A percentile compares a stretch with the other conserved stretches of the same genome.
These are phyloP conservation scores for Perilla frutescens DNA, from an alignment of 257 asterid species.

Conservation along the genomic window DNA sequence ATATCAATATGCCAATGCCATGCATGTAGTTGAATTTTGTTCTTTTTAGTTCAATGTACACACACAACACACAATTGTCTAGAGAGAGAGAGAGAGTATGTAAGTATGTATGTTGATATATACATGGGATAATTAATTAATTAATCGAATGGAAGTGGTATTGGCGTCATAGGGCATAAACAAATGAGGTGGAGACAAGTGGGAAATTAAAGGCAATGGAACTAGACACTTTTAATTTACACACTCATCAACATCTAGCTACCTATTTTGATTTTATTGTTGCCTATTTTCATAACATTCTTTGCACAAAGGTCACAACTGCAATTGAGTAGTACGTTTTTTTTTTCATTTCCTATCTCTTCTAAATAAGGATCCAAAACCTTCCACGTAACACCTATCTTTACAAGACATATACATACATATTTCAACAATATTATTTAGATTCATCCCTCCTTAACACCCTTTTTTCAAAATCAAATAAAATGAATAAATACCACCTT, in stretches of 20 bases:
- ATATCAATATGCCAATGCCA: not conserved
- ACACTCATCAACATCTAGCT: not conserved
- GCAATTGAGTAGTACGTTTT: conserved; percentile 16
- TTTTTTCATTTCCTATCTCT: not conserved
- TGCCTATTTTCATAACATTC: conserved; percentile 15
- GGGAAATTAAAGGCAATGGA: not conserved
- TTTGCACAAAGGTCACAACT: conserved; percentile 8
- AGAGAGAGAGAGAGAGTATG: not conserved
- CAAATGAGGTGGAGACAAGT: not conserved
- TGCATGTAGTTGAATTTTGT: not conserved
- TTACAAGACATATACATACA: no score
- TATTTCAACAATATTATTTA: no score
- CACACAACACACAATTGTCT: not conserved
- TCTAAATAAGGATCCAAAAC: no score
- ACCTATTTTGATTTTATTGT: no score
- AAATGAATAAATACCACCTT: no score
- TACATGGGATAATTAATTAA: no score
- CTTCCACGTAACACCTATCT: no score
- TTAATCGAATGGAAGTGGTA: conserved; percentile 17
- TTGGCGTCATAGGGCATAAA: conserved; percentile 33
- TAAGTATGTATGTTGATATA: not conserved
- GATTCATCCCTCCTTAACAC: no score
- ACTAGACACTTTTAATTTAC: not conserved
- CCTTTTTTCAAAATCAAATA: no score
- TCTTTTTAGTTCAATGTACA: not conserved